Conservation (phyloP, 2,329 filamentous ascomycete species). For the Ophiocordyceps camponoti-floridani region DNA sequence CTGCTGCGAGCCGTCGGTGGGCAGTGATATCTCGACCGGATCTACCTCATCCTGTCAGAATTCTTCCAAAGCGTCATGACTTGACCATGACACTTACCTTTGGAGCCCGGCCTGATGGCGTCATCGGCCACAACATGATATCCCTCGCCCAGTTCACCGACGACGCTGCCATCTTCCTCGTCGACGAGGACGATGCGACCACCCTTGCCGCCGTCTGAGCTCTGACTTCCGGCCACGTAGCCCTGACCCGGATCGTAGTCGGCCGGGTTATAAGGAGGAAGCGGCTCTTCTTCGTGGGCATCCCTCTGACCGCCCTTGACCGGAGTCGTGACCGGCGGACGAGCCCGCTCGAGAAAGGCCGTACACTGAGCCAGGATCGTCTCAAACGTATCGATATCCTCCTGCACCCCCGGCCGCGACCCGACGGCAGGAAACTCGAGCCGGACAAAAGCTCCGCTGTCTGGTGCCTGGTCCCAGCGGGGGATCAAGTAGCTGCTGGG, state of each 20-base stretch:
- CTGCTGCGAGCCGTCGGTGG: conserved; percentile 44
- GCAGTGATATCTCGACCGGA: conserved; percentile 64
- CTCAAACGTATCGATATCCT: conserved; percentile 92
- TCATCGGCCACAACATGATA: conserved; percentile 66
- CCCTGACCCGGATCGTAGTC: conserved; percentile 65
- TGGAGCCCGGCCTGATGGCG: conserved; percentile 66
- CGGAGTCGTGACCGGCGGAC: conserved; percentile 32
- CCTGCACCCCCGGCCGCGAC: conserved; percentile 56
- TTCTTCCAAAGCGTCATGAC: not conserved
- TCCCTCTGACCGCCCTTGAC: conserved; percentile 20
- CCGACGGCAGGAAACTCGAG: conserved; percentile 75
- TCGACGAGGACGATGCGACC: conserved; percentile 75
- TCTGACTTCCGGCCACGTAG: conserved; percentile 48
- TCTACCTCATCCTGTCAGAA: conserved; percentile 22
- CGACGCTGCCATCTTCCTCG: conserved; percentile 88
- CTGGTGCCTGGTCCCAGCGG: conserved; percentile 79
- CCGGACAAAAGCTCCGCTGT: conserved; percentile 77
- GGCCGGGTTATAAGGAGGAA: conserved; percentile 61
- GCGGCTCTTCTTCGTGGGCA: conserved; percentile 20
- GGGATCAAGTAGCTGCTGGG: conserved; percentile 87
- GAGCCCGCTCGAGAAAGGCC: conserved; percentile 74
- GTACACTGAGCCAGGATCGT: conserved; percentile 97
- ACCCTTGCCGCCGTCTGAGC: conserved; percentile 36
- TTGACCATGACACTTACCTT: conserved; percentile 40
- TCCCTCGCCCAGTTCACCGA: conserved; percentile 74